phyloP scores from a whole-genome alignment of 371 early-diverging fungal genomes.

The Apophysomyces elegans region DNA sequence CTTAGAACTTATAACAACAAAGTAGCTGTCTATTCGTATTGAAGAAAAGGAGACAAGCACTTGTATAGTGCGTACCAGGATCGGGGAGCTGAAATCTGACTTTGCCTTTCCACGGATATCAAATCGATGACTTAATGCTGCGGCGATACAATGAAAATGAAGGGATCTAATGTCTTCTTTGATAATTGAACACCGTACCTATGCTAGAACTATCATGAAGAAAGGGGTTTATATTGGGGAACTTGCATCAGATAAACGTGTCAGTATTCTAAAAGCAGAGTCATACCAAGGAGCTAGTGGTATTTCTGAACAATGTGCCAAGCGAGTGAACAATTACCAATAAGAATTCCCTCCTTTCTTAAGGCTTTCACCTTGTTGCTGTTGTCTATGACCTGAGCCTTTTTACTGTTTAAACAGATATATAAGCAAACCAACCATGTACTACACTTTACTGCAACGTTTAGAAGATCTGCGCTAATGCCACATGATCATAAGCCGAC shows the following conservation, averaged over 20 bases:
- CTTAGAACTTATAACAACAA: no score
- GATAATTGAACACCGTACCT: background rate
- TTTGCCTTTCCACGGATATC: no score
- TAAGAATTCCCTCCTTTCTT: no score
- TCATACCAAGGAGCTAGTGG: background rate
- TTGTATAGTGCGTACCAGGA: background rate
- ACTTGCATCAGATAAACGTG: background rate
- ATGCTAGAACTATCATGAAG: background rate
- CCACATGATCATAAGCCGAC: no score
- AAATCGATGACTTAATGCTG: background rate
- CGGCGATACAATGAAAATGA: background rate
- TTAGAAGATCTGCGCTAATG: no score
- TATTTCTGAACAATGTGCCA: background rate
- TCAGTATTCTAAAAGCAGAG: background rate
- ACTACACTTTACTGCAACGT: no score
- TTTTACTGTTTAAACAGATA: no score
- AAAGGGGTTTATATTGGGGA: background rate
- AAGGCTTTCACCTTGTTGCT: no score
- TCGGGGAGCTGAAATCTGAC: no score
- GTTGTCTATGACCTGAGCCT: no score
- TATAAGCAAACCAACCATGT: no score
- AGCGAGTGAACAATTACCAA: background rate
- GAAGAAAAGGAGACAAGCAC: background rate
- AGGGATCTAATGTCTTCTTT: background rate
- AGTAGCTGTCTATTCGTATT: background rate